Base-by-base conservation (phyloP, 2,329 filamentous ascomycete species). In the Aspergillus uvarum region DNA sequence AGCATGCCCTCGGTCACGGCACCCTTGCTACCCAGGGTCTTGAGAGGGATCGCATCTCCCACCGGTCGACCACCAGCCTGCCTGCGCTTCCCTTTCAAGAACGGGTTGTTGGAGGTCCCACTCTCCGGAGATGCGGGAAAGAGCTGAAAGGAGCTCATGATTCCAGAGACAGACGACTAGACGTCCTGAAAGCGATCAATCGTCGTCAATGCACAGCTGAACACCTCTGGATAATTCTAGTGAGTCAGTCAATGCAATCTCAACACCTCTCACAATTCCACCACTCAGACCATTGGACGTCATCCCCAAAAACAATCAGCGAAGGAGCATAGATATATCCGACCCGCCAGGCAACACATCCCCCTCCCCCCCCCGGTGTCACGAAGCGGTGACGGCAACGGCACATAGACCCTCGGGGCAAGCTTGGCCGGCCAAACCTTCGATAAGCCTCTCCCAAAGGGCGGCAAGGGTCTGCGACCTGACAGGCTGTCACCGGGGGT, bases 81-180 rank as follows among this genome's bases (percentile, higher is more conserved):
- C 42, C 68, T 73, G 56, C 65, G 70, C 24, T 65, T 61, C 4
- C 61, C 65, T 58, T 66, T 72, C 42, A 71, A 70, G 60, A 76
- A 76, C 1, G 74, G 72, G 53, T 77, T 75, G 57, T 71, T 75
- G 22, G 65, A 63, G 22, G 53, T 57, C 65, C 58, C 70, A 68
- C 50, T 62, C 60, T 62, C 66, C 11, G 74, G 69, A 53, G 72
- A 69, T n/a, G 73, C 65, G 19, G 76, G 77, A 48, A 78, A 78
- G 51, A 79, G 68, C 57, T 77, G 76, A 52, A 79, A 79, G 58
- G 77, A 74, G 57, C 65, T 73, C 68, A 74, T 76, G 11, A 35
- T 16, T 3, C 12, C 3, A 12, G 32, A 35, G 7, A 3, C 31
- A 32, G 7, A 8, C 31, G 31, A 32, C 7, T 32, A 35, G 32